Evolutionary conservation across 106 monocot species (phyloP).

Genomic region (Dioscorea alata): DNA sequence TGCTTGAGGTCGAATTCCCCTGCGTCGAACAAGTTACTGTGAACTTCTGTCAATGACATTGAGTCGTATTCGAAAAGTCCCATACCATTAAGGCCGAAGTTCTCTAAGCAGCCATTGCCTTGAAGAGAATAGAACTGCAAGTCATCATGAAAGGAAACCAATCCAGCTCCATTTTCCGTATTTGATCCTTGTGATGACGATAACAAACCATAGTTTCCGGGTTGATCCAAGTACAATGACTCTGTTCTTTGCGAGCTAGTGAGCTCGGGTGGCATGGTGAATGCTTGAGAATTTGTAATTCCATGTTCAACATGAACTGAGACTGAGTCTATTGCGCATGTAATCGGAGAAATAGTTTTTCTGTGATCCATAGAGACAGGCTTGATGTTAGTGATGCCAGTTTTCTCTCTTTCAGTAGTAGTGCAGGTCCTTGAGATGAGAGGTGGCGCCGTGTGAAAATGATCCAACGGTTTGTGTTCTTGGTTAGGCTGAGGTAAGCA

Average conservation of each 20-base stretch:
- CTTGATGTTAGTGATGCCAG: constrained; percentile 20
- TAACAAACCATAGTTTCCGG: constrained; percentile 4
- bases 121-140: constrained; percentile 35
- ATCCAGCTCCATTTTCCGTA: constrained; percentile 24
- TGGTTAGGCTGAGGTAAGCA: constrained; percentile 14
- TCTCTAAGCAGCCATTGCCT: constrained; percentile 47
- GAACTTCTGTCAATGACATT: constrained; percentile 11
- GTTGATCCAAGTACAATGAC: constrained; percentile 21
- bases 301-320: constrained; percentile 36
- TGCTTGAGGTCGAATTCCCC: constrained; percentile 41
- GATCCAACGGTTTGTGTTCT: constrained; percentile 15
- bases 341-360: constrained; percentile 19
- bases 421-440: constrained; percentile 17
- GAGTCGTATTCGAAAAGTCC: constrained; percentile 39
- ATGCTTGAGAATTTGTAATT: constrained; percentile 13
- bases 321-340: constrained; percentile 32
- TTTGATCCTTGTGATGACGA: constrained; percentile 27
- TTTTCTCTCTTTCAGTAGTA: constrained; percentile 13
- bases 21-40: constrained; percentile 51
- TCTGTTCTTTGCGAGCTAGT: constrained; percentile 11
- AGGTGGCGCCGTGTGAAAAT: constrained; percentile 17
- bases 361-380: constrained; percentile 18
- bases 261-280: constrained; percentile 13
- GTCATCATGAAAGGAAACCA: constrained; percentile 48
- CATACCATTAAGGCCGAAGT: constrained; percentile 38